Evolutionary conservation across 1,284 basidiomycete genomes (phyloP).

Genomic region (Fomitopsis palustris): DNA sequence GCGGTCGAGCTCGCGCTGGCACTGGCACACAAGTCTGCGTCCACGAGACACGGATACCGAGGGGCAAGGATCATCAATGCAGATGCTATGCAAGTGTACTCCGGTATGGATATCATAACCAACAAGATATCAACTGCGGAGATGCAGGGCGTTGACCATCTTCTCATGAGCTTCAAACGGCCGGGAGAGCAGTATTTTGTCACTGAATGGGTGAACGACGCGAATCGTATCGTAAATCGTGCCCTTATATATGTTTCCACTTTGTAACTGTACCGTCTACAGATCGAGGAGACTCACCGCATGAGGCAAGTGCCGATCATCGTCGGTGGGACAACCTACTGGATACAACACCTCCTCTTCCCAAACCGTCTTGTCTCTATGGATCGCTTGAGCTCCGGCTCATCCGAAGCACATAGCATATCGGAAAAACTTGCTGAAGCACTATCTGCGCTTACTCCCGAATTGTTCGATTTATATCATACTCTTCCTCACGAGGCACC

Average conservation of each 20-base stretch:
- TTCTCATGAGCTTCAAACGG: constrained; percentile 83
- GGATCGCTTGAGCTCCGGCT: constrained; percentile 6
- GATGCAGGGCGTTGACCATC: constrained; percentile 81
- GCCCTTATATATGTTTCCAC: background rate
- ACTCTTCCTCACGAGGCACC: constrained; percentile 52
- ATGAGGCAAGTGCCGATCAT: constrained; percentile 76
- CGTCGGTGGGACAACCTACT: constrained; percentile 96
- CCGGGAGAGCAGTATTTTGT: constrained; percentile 88
- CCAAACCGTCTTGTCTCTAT: constrained; percentile 59
- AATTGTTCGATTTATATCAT: constrained; percentile 48
- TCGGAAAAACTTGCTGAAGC: constrained; percentile 29
- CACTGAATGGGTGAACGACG: constrained; percentile 82
- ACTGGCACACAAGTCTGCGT: constrained; percentile 30
- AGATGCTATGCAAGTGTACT: constrained; percentile 98
- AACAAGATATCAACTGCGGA: constrained; percentile 88
- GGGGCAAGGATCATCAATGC: constrained; percentile 86
- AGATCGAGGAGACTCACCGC: constrained; percentile 71
- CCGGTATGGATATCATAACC: constrained; percentile 92
- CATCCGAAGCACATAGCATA: background rate
- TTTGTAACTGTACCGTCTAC: constrained; percentile 4
- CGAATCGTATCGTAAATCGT: constrained; percentile 57
- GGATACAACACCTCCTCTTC: constrained; percentile 92
- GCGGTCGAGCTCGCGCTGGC: constrained; percentile 84
- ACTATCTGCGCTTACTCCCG: constrained; percentile 42
- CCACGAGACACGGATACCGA: constrained; percentile 39